Conservation (phyloP, 805 yeast genomes). For the Jamesozyma lodderae region DNA sequence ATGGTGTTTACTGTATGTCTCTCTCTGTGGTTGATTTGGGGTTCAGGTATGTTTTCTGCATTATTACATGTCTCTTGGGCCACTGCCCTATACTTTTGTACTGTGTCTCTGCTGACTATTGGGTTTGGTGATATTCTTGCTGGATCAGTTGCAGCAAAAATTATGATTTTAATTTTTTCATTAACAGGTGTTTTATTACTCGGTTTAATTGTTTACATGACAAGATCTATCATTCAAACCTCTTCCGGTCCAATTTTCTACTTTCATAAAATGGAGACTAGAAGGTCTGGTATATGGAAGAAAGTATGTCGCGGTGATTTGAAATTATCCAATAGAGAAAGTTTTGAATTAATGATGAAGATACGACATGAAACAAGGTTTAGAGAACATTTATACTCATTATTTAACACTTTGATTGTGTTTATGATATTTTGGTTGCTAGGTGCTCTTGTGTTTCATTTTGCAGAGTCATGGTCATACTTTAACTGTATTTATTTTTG, state of each 20-base stretch:
- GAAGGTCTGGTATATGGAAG: slow-evolving; percentile 31
- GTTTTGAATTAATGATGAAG: slow-evolving; percentile 48
- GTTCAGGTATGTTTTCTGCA: slow-evolving; percentile 49
- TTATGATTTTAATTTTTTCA: slow-evolving; percentile 53
- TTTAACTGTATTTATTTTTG: slow-evolving; percentile 69
- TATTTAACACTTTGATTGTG: slow-evolving; percentile 33
- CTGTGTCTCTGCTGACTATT: slow-evolving; percentile 65
- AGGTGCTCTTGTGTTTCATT: slow-evolving; percentile 59
- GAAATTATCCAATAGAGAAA: slow-evolving; percentile 34
- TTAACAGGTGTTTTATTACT: slow-evolving; percentile 60
- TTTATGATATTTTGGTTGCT: slow-evolving; percentile 58
- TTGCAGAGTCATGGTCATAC: slow-evolving; percentile 62
- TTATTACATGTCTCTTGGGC: slow-evolving; percentile 47
- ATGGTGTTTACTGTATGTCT: slow-evolving; percentile 63
- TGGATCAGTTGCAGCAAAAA: slow-evolving; percentile 41
- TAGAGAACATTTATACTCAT: slow-evolving; percentile 34
- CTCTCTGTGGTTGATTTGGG: slow-evolving; percentile 63
- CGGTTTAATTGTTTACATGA: slow-evolving; percentile 66
- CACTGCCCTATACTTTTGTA: slow-evolving; percentile 61
- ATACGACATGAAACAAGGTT: slow-evolving; percentile 37
- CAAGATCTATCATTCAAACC: slow-evolving; percentile 54
- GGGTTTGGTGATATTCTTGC: slow-evolving; percentile 77
- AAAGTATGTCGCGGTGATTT: slow-evolving; percentile 10
- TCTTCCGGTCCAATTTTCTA: slow-evolving; percentile 54
- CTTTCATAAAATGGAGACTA: slow-evolving; percentile 54